Evolutionary conservation across 176 grass and related monocot species (phyloP), one percentile per base, ranked within the genome.

Genomic region (Panicum miliaceum): DNA sequence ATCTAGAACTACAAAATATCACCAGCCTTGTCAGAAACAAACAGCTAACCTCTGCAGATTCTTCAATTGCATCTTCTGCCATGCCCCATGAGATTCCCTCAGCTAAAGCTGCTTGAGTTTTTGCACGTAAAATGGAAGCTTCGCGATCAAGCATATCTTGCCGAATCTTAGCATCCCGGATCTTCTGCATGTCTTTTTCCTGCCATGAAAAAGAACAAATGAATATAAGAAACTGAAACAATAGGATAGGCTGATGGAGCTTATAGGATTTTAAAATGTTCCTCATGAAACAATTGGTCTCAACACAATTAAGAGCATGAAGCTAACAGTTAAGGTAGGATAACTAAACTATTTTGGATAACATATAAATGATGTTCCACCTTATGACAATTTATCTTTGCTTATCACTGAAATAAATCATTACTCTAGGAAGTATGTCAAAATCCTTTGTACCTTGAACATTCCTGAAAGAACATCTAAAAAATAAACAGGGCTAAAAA

Each of bases 21-120:
- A 35, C 19, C 19, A 85, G 42, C 19, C 13, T 60, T 80, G 6
- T 63, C 15, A 71, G 27, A 87, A 81, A 72, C 12, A 69, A 53
- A 80, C 2, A 70, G 69, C 67, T 38, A 82, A 98, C 96, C 87
- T 98, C 91, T 45, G 64, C 53, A 19, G 84, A 64, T 76, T 98
- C 96, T 69, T 98, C 93, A 51, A 90, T 71, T 52, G 96, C 96
- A 92, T 98, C 96, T 58, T 98, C 96, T 80, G 81, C 45, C 89
- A 98, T 90, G 61, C 96, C 96, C 96, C 96, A 98, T 77, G 96
- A 98, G 77, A 98, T 89, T 72, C 96, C 96, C 64, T 95, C 93
- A 27, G 91, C 88, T 74, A 98, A 92, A 94, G 86, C 89, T 69
- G 96, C 91, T 81, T 98, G 91, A 82, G 64, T 92, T 85, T 84